A percentile compares a stretch with the other conserved stretches of the same genome.
Evolutionary conservation across 257 asterid species (phyloP).

Genomic region (Anisodus acutangulus): DNA sequence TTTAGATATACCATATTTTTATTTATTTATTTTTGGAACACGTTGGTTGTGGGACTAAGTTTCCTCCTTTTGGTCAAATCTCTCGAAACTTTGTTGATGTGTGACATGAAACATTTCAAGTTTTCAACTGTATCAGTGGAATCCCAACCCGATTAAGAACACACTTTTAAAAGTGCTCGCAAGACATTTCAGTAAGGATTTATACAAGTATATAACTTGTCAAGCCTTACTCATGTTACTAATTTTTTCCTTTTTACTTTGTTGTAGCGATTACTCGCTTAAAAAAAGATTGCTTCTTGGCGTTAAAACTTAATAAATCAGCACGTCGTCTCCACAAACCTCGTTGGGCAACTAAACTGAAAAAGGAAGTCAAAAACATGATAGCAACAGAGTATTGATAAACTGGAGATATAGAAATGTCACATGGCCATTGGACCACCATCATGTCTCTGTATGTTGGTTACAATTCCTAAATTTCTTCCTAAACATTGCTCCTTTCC

Average conservation of each 20-base stretch:
- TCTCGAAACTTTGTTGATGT: no score
- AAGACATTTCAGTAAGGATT: no score
- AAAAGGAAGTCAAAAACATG: background rate
- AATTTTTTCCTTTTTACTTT: background rate
- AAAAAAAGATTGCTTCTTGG: background rate
- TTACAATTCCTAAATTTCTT: background rate
- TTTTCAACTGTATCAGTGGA: no score
- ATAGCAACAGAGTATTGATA: background rate
- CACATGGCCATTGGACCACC: conserved; percentile 1
- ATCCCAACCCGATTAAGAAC: no score
- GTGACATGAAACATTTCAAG: no score
- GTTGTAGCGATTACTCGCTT: background rate
- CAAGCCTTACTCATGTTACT: background rate
- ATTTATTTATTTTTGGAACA: background rate
- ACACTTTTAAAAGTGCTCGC: no score
- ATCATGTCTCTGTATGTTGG: background rate
- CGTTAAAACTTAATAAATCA: background rate
- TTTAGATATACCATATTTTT: background rate
- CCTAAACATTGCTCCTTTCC: background rate
- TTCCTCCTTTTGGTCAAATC: no score
- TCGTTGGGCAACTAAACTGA: background rate
- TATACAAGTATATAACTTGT: background rate
- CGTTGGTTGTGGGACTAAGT: background rate
- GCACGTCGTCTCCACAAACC: conserved; percentile 17
- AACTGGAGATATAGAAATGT: background rate